phyloP scores from a whole-genome alignment of 495 filamentous ascomycete genomes.

The Aspergillus sclerotioniger region DNA sequence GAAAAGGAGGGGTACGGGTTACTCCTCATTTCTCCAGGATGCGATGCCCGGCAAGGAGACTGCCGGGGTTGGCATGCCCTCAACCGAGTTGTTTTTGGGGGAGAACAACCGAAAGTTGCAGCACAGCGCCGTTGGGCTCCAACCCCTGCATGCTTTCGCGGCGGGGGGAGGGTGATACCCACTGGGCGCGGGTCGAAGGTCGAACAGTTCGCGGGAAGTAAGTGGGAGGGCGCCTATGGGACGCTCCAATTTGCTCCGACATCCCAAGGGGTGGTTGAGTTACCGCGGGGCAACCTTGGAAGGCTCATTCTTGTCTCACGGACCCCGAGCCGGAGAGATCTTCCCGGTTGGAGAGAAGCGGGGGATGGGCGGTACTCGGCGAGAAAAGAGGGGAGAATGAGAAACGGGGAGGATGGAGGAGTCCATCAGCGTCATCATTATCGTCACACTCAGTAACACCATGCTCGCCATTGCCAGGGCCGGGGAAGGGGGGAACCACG shows the following conservation, averaged over 20 bases:
- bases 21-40: not conserved
- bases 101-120: not conserved
- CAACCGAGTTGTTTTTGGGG: not conserved
- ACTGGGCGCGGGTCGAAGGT: not conserved
- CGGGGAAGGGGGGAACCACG: not conserved
- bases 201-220: constrained; percentile 9
- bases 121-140: constrained; percentile 4
- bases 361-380: not conserved
- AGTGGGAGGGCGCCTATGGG: constrained; percentile 22
- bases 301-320: constrained; percentile 11
- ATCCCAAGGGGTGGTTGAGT: constrained; percentile 10
- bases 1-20: not conserved
- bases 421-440: not conserved
- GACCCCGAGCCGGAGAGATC: constrained; percentile 14
- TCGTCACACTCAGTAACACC: not conserved
- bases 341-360: constrained; percentile 14
- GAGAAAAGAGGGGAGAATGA: not conserved
- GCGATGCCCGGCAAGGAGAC: not conserved
- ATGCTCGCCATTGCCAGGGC: not conserved
- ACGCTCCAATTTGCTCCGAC: constrained; percentile 16
- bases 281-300: constrained; percentile 16
- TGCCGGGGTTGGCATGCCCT: not conserved
- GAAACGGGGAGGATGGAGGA: not conserved
- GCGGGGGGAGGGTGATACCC: constrained; percentile 14
- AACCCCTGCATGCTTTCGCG: constrained; percentile 12